A percentile compares a stretch with the other conserved stretches of the same genome.
Evolutionary conservation across 441 rosid species (phyloP).

Genomic region (Croton setiger): DNA sequence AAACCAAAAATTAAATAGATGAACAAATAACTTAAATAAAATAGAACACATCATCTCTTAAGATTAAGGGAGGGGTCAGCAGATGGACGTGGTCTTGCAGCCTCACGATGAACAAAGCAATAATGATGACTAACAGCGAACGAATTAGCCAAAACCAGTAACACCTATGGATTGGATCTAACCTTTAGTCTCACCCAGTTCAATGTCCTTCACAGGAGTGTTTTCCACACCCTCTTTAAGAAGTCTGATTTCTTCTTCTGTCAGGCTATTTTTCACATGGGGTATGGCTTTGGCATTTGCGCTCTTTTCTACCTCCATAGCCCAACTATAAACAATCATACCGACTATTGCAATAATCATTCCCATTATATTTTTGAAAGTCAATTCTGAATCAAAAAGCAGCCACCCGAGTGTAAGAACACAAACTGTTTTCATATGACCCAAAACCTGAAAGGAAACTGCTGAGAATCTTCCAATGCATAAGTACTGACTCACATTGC

Average conservation of each 20-base stretch:
- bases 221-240: conserved; percentile 69
- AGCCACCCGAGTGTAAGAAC: conserved; percentile 86
- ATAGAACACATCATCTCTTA: conserved; percentile 11
- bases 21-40: conserved; percentile 17
- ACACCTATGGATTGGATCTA: conserved; percentile 18
- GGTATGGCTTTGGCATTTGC: conserved; percentile 34
- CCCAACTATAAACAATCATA: conserved; percentile 89
- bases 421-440: conserved; percentile 91
- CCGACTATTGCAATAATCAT: conserved; percentile 74
- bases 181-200: conserved; percentile 61
- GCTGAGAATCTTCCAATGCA: conserved; percentile 95
- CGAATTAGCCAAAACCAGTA: conserved; percentile 7
- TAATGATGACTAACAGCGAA: conserved; percentile 7
- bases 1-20: conserved; percentile 17
- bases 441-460: conserved; percentile 81
- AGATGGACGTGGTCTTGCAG: conserved; percentile 15
- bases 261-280: conserved; percentile 50
- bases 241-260: conserved; percentile 83
- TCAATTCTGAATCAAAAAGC: conserved; percentile 68
- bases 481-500: conserved; percentile 89
- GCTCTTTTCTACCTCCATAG: conserved; percentile 62
- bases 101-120: conserved; percentile 19
- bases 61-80: conserved; percentile 15
- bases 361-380: conserved; percentile 75
- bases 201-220: conserved; percentile 55